These are phyloP conservation scores for Entophlyctis luteolus DNA, from an alignment of 192 early-diverging fungal genomes.

Conservation along the genomic window DNA sequence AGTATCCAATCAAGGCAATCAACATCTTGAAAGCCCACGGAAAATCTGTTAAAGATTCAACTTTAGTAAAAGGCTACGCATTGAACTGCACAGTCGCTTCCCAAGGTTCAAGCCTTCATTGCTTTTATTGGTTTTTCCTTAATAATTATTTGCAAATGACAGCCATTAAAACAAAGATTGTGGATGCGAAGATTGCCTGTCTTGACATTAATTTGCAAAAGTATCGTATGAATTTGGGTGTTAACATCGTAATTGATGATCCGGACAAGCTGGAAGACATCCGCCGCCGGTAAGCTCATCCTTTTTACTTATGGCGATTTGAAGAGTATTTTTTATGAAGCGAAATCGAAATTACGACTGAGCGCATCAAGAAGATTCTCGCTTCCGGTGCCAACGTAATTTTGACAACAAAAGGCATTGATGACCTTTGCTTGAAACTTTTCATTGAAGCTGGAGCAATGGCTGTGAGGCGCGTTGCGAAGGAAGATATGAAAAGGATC, in stretches of 20 bases:
- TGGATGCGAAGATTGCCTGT: conserved; percentile 91
- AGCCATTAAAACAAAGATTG: conserved; percentile 84
- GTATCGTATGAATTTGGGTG: conserved; percentile 94
- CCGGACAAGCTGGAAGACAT: conserved; percentile 97
- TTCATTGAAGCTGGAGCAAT: conserved; percentile 98
- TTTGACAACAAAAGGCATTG: conserved; percentile 97
- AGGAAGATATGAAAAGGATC: conserved; percentile 96
- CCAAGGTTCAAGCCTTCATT: too few species aligned
- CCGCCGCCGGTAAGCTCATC: conserved; percentile 60
- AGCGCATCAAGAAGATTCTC: conserved; percentile 93
- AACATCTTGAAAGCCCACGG: conserved; percentile 98
- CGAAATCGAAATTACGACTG: conserved; percentile 93
- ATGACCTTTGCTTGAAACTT: conserved; percentile 96
- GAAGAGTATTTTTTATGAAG: too few species aligned
- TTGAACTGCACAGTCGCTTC: conserved; percentile 96
- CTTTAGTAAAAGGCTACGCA: conserved; percentile 89
- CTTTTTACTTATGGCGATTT: too few species aligned
- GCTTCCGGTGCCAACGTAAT: conserved; percentile 94
- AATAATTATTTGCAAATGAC: not conserved
- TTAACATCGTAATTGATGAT: conserved; percentile 97
- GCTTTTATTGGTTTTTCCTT: not conserved
- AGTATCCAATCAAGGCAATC: conserved; percentile 95
- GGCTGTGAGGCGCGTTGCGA: conserved; percentile 91
- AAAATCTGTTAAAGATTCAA: conserved; percentile 81
- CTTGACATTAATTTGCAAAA: conserved; percentile 99